These are phyloP conservation scores for Dacryopinax primogenitus DNA, from an alignment of 768 basidiomycete species.

Conservation along the genomic window DNA sequence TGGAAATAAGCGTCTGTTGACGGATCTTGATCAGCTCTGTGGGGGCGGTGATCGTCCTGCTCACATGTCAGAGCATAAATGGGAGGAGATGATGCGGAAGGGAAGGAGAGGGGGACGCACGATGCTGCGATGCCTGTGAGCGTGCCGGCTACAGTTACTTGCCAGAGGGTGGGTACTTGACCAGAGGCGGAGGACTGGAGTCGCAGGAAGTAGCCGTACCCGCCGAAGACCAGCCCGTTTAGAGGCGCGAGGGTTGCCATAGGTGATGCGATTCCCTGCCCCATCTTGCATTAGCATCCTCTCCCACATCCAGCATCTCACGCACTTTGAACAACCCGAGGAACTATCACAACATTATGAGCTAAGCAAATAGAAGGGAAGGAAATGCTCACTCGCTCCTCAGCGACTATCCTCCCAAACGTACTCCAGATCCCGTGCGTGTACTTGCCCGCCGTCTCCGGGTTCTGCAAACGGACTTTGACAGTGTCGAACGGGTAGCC, in stretches of 20 bases:
- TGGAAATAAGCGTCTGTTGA: conserved; percentile 44
- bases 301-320: neutral
- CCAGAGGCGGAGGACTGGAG: conserved; percentile 40
- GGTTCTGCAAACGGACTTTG: conserved; percentile 70
- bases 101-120: conserved; percentile 35
- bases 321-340: neutral
- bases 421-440: conserved; percentile 42
- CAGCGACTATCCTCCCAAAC: conserved; percentile 50
- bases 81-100: neutral
- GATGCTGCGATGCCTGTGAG: conserved; percentile 68
- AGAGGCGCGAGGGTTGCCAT: conserved; percentile 56
- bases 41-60: conserved; percentile 63
- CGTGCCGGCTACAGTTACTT: conserved; percentile 65
- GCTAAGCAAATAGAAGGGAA: neutral
- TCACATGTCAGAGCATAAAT: neutral
- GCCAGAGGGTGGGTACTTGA: conserved; percentile 47
- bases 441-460: conserved; percentile 44
- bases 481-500: conserved; percentile 82
- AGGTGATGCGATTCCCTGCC: conserved; percentile 67
- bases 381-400: conserved; percentile 45
- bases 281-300: conserved; percentile 32
- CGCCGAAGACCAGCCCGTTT: conserved; percentile 79
- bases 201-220: conserved; percentile 67
- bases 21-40: conserved; percentile 83
- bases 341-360: neutral